A percentile compares a stretch with the other conserved stretches of the same genome.
phyloP scores from a whole-genome alignment of 768 basidiomycete species.

The Phlebiopsis gigantea region DNA sequence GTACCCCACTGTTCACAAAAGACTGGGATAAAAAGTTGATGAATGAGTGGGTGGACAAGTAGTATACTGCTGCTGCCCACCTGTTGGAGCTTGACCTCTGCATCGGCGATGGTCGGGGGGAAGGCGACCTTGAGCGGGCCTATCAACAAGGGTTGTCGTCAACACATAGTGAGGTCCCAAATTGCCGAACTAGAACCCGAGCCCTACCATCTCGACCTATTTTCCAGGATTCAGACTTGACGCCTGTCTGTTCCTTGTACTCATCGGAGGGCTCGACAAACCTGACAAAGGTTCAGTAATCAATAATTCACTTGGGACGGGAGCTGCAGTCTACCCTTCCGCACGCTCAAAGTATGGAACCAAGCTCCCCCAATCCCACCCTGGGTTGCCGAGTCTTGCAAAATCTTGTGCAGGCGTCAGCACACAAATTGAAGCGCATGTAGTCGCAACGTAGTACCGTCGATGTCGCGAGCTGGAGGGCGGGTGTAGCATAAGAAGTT shows the following conservation, averaged over 20 bases:
- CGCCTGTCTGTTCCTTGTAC: background rate
- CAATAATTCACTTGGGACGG: background rate
- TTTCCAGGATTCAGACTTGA: conserved; percentile 16
- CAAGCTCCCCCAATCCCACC: conserved; percentile 23
- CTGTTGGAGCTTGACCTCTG: conserved; percentile 9
- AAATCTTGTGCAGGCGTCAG: conserved; percentile 9
- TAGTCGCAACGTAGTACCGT: conserved; percentile 16
- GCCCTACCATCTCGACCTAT: conserved; percentile 17
- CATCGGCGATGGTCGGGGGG: conserved; percentile 9
- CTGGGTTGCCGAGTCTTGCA: conserved; percentile 23
- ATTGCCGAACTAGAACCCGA: background rate
- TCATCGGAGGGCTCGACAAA: conserved; percentile 3
- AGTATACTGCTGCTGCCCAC: background rate
- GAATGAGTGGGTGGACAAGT: background rate
- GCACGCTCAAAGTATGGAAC: conserved; percentile 17
- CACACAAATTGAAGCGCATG: background rate
- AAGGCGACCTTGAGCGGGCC: conserved; percentile 7
- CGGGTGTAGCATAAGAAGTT: conserved; percentile 22
- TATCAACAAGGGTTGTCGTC: background rate
- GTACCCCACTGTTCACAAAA: conserved; percentile 2
- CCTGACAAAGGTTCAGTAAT: background rate
- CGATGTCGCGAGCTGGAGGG: conserved; percentile 19
- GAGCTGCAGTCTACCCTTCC: conserved; percentile 15
- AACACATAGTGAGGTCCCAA: no score
- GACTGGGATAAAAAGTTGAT: no score